Percentiles rank a stretch among this genome's conserved stretches.
phyloP scores from a whole-genome alignment of 2,329 filamentous ascomycete genomes.

The Sporothrix brunneoviolacea region DNA sequence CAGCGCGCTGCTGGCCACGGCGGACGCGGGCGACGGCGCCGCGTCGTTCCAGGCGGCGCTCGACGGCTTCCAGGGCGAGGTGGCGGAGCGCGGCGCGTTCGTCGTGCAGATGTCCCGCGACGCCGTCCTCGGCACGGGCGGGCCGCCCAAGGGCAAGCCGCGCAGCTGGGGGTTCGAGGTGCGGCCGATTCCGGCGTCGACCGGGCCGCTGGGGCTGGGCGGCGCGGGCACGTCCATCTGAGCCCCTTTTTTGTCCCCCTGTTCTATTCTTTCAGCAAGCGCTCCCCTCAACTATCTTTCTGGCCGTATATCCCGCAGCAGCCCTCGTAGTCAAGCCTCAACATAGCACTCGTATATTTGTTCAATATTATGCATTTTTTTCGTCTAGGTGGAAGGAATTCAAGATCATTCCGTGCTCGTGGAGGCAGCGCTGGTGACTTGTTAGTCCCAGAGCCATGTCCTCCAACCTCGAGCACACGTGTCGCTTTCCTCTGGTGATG shows the following conservation, averaged over 20 bases:
- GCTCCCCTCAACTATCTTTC: too few relatives aligned
- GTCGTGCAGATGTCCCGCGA: constrained; percentile 17
- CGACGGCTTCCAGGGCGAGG: constrained; percentile 23
- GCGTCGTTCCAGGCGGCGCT: constrained; percentile 16
- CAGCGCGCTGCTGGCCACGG: constrained; percentile 20
- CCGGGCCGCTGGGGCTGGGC: neutral
- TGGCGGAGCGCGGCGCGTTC: constrained; percentile 22
- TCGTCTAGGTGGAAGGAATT: too few relatives aligned
- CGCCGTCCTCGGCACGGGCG: neutral
- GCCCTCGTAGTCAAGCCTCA: too few relatives aligned
- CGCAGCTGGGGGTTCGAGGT: constrained; percentile 16
- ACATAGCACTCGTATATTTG: too few relatives aligned
- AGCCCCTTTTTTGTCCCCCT: neutral
- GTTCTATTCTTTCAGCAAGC: constrained; percentile 6
- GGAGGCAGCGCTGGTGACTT: too few relatives aligned
- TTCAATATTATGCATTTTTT: too few relatives aligned
- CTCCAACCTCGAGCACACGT: too few relatives aligned
- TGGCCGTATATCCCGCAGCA: too few relatives aligned
- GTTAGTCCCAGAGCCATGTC: too few relatives aligned
- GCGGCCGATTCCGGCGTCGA: neutral
- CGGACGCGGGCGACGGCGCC: constrained; percentile 3
- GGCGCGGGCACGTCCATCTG: neutral
- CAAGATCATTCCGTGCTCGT: too few relatives aligned
- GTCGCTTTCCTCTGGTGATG: too few relatives aligned
- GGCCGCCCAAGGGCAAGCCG: constrained; percentile 3